Evolutionary conservation across 257 asterid genomes (phyloP).

Genomic region (Pogostemon cablin): DNA sequence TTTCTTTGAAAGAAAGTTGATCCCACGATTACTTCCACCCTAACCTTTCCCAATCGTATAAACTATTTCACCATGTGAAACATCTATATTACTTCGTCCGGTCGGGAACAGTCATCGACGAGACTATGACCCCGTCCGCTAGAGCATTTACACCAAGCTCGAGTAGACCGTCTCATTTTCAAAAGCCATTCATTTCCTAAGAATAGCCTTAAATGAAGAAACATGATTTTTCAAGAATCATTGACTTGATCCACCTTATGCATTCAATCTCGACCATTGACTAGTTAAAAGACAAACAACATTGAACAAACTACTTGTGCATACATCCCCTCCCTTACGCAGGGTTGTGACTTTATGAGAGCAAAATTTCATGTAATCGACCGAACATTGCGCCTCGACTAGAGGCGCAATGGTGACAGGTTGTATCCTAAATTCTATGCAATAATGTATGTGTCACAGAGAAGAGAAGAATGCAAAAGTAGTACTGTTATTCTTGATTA

Average conservation of each 20-base stretch:
- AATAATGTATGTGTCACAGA: neutral
- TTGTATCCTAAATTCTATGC: neutral
- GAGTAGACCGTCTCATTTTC: neutral
- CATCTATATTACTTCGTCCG: neutral
- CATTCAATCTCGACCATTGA: neutral
- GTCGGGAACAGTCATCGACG: no score
- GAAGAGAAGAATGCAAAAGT: neutral
- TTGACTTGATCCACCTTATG: neutral
- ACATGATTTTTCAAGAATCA: neutral
- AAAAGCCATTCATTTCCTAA: neutral
- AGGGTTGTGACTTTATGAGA: no score
- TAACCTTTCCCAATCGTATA: neutral
- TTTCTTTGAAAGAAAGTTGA: neutral
- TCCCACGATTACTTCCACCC: no score
- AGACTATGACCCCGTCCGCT: no score
- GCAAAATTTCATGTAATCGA: no score
- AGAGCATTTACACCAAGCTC: no score
- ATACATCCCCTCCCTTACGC: no score
- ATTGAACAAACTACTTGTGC: neutral
- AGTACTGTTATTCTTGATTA: conserved; percentile 21
- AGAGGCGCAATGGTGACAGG: no score
- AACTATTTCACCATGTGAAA: neutral
- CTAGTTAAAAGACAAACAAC: neutral
- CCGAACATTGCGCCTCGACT: no score
- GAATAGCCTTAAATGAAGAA: neutral